These are phyloP conservation scores for Apiotrichum gamsii DNA, from an alignment of 1,284 basidiomycete species.

Conservation along the genomic window DNA sequence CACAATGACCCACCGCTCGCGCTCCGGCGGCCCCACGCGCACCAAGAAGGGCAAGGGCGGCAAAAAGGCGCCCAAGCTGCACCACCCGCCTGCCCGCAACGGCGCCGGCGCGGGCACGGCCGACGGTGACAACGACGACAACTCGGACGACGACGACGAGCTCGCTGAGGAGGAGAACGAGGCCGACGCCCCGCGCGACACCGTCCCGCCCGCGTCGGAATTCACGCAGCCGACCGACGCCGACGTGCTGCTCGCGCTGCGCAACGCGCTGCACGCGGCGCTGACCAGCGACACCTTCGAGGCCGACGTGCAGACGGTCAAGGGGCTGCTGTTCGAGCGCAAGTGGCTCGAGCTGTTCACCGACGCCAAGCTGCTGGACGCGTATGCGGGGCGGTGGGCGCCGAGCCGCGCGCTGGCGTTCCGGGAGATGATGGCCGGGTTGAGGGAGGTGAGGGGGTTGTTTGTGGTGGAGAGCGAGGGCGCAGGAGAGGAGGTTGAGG, in stretches of 20 bases:
- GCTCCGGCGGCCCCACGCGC: constrained; percentile 26
- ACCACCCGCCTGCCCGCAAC: constrained; percentile 21
- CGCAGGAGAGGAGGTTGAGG: constrained; percentile 6
- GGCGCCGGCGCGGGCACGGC: neutral
- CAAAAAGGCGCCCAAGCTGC: constrained; percentile 18
- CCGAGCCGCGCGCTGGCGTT: constrained; percentile 47
- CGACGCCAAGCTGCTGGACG: constrained; percentile 32
- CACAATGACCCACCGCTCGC: constrained; percentile 39
- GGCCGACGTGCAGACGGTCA: constrained; percentile 39
- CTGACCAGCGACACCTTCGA: constrained; percentile 26
- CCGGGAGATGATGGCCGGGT: constrained; percentile 43
- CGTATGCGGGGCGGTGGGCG: constrained; percentile 49
- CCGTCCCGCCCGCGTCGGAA: constrained; percentile 8
- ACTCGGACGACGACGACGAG: neutral
- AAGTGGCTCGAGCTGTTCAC: constrained; percentile 45
- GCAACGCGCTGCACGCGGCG: constrained; percentile 21
- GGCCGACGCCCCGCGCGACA: neutral
- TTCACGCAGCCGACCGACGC: constrained; percentile 26
- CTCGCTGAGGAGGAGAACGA: neutral
- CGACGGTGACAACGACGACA: neutral
- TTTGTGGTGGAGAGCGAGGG: constrained; percentile 34
- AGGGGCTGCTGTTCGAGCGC: constrained; percentile 40
- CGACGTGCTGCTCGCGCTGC: constrained; percentile 34
- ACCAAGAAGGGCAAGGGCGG: constrained; percentile 1
- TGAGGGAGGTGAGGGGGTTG: constrained; percentile 36